phyloP scores from a whole-genome alignment of 192 early-diverging fungal species.

The Linnemannia hyalina region DNA sequence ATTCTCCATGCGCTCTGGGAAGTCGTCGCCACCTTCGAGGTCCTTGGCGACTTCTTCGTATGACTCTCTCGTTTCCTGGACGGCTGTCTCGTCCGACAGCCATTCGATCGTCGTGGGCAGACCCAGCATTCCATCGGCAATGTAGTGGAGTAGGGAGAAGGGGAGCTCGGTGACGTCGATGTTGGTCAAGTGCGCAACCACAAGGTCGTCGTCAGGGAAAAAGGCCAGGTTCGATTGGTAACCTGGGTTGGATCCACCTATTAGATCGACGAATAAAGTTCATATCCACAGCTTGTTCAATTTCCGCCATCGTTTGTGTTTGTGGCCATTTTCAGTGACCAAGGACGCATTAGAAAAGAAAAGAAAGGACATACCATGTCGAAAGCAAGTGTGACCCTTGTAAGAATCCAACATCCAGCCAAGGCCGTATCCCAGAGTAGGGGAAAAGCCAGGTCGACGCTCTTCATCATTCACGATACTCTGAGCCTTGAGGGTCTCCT shows the following conservation, averaged over 20 bases:
- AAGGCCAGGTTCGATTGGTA: neutral
- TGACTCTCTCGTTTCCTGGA: neutral
- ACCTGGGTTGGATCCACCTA: conserved; percentile 5
- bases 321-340: neutral
- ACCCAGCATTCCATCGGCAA: neutral
- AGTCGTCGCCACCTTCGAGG: too few relatives aligned
- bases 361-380: conserved; percentile 3
- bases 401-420: conserved; percentile 28
- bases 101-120: conserved; percentile 8
- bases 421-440: neutral
- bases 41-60: neutral
- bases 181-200: conserved; percentile 2
- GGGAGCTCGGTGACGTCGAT: neutral
- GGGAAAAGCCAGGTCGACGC: conserved; percentile 8
- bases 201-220: conserved; percentile 16
- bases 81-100: neutral
- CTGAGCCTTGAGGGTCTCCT: neutral
- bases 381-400: conserved; percentile 4
- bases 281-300: neutral
- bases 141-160: neutral
- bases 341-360: neutral
- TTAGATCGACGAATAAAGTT: neutral
- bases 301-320: neutral
- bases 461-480: neutral
- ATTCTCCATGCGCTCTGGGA: conserved; percentile 2